Percentiles rank a stretch among this genome's conserved stretches.
These are phyloP conservation scores for Neurospora pannonica DNA, from an alignment of 495 filamentous ascomycete species.

Conservation along the genomic window DNA sequence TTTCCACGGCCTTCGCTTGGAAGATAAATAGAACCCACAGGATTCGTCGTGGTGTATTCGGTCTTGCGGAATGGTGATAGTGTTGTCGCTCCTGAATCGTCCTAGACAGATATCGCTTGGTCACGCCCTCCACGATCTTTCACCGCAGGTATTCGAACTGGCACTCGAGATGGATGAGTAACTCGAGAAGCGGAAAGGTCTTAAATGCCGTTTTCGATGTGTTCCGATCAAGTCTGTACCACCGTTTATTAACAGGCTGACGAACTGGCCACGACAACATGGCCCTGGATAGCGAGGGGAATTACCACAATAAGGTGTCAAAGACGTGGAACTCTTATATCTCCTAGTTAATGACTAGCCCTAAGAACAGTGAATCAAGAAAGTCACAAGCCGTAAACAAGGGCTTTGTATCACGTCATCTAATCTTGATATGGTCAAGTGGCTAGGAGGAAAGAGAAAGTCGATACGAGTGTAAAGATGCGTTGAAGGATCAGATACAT, in stretches of 20 bases:
- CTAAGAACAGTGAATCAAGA: not conserved
- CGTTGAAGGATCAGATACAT: not conserved
- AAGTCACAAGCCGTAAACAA: slow-evolving; percentile 11
- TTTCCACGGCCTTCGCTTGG: not conserved
- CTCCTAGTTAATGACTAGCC: not conserved
- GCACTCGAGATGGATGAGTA: not conserved
- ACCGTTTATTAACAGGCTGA: not conserved
- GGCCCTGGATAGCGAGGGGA: not conserved
- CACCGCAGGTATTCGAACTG: not conserved
- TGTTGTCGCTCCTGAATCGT: not conserved
- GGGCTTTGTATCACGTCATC: slow-evolving; percentile 21
- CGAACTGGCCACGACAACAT: not conserved
- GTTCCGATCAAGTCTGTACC: not conserved
- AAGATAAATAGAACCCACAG: slow-evolving; percentile 4
- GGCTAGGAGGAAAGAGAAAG: slow-evolving; percentile 17
- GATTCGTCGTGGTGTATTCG: not conserved
- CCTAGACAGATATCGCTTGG: not conserved
- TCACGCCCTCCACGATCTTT: not conserved
- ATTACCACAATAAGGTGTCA: not conserved
- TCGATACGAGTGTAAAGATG: slow-evolving; percentile 11
- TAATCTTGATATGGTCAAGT: slow-evolving; percentile 10
- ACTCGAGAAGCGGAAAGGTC: not conserved
- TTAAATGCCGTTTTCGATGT: not conserved
- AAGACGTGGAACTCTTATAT: not conserved
- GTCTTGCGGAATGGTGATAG: not conserved